These are phyloP conservation scores for Globisporangium alternatum DNA, from an alignment of 352 stramenopile species.

Conservation along the genomic window DNA sequence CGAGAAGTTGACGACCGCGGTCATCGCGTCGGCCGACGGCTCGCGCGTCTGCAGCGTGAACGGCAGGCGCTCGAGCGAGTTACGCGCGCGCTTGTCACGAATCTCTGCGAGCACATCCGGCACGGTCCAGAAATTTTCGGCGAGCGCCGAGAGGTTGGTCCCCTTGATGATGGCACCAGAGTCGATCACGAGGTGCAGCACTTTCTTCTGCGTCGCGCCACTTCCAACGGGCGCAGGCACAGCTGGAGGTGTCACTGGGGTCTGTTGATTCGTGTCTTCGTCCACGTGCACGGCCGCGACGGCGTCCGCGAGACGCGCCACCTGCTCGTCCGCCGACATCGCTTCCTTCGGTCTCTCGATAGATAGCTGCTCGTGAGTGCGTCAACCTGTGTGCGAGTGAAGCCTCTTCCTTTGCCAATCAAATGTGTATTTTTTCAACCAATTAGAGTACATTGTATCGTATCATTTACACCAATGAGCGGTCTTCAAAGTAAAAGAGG, in stretches of 20 bases:
- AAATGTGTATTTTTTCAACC: conserved; percentile 27
- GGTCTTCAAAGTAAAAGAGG: neutral
- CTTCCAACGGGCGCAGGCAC: neutral
- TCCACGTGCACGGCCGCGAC: neutral
- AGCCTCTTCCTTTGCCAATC: conserved; percentile 34
- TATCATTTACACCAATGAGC: neutral
- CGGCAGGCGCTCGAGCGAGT: conserved; percentile 64
- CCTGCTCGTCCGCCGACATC: conserved; percentile 15
- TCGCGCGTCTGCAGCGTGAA: conserved; percentile 79
- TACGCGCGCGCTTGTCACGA: conserved; percentile 73
- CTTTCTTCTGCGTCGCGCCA: conserved; percentile 48
- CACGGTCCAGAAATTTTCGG: conserved; percentile 88
- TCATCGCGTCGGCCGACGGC: conserved; percentile 76
- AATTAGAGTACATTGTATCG: conserved; percentile 20
- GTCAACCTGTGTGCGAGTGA: neutral
- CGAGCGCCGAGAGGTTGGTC: conserved; percentile 68
- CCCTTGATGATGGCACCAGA: conserved; percentile 88
- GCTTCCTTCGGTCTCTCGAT: neutral
- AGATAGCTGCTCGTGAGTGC: neutral
- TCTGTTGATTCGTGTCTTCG: neutral
- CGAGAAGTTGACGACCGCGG: conserved; percentile 76
- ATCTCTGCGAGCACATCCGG: conserved; percentile 84
- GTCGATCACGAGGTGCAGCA: conserved; percentile 79
- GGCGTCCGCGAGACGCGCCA: conserved; percentile 12
- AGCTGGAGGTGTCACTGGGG: neutral